These are phyloP conservation scores for Scheffersomyces stambukii DNA, from an alignment of 1,139 yeast species.

Conservation along the genomic window DNA sequence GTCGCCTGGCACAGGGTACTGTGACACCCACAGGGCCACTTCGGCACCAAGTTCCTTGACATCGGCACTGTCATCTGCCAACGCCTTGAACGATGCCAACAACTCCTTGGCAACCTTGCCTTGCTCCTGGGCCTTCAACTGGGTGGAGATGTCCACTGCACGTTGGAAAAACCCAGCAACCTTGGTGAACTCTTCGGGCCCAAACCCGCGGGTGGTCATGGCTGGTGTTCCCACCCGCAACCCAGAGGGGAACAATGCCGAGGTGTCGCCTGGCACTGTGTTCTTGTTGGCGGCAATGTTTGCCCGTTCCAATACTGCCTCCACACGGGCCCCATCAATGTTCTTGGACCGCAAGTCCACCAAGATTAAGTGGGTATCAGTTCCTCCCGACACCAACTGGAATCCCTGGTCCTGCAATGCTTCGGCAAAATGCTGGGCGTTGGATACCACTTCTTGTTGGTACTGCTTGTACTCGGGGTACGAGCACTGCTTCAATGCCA, in stretches of 20 bases:
- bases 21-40: slow-evolving; percentile 62
- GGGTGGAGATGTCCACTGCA: slow-evolving; percentile 67
- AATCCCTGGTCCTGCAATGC: slow-evolving; percentile 68
- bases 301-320: slow-evolving; percentile 81
- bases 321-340: slow-evolving; percentile 95
- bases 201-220: slow-evolving; percentile 95
- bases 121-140: slow-evolving; percentile 55
- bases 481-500: slow-evolving; percentile 86
- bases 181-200: slow-evolving; percentile 68
- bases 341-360: slow-evolving; percentile 79
- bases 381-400: slow-evolving; percentile 83
- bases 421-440: slow-evolving; percentile 73
- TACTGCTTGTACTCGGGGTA: slow-evolving; percentile 83
- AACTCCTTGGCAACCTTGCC: slow-evolving; percentile 62
- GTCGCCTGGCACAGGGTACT: slow-evolving; percentile 81
- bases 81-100: slow-evolving; percentile 57
- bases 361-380: slow-evolving; percentile 90
- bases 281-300: slow-evolving; percentile 95
- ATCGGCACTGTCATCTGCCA: slow-evolving; percentile 56
- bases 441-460: slow-evolving; percentile 76
- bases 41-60: slow-evolving; percentile 59
- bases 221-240: slow-evolving; percentile 97
- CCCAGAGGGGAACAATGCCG: slow-evolving; percentile 94
- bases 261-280: slow-evolving; percentile 93
- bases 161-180: slow-evolving; percentile 75